Evolutionary conservation across 768 basidiomycete genomes (phyloP), one percentile per base, ranked within the genome.

Genomic region (Mycena rosella): DNA sequence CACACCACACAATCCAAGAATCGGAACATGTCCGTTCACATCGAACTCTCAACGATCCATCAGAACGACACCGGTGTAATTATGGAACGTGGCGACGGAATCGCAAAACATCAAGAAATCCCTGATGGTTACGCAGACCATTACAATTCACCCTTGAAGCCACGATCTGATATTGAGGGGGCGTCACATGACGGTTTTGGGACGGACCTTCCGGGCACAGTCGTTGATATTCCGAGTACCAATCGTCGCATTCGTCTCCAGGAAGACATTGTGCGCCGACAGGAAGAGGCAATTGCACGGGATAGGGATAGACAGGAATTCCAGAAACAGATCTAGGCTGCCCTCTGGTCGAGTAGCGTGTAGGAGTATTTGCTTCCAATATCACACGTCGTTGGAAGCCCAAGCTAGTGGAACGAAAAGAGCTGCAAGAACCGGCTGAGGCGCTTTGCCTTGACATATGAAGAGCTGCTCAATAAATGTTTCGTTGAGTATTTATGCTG

Each of bases 231-330:
- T 27, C 18, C 32, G 14, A 30, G 14, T 6, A 59, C 34, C 44
- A 45, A 32, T 14, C 18, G 45, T 11, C 42, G 11, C 45, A 58
- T 45, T 30, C n/a, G 56, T 40, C 27, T 58, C 56, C 56, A 58
- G 22, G 56, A 29, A 45, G 56, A 58, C 24, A 45, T 58, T 40
- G 18, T 45, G 18, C 56, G 56, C 42, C 56, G 56, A 30, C 40
- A 32, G 34, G 18, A 58, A 32, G 45, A 59, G 45, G 24, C 48
- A 13, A 29, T 59, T 32, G 30, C 57, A 11, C 24, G 57, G 45
- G 57, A 59, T 59, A 30, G 42, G 45, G 45, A 59, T 48, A 59
- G 57, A 48, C 57, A 59, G 30, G 44, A 47, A 47, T 59, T 59
- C 32, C 27, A 59, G 57, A 59, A 59, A 36, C 57, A 59, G 57